Percentiles rank a stretch among this genome's conserved stretches.
Evolutionary conservation across 345 rosid genomes (phyloP).

Genomic region (Brassica nigra): DNA sequence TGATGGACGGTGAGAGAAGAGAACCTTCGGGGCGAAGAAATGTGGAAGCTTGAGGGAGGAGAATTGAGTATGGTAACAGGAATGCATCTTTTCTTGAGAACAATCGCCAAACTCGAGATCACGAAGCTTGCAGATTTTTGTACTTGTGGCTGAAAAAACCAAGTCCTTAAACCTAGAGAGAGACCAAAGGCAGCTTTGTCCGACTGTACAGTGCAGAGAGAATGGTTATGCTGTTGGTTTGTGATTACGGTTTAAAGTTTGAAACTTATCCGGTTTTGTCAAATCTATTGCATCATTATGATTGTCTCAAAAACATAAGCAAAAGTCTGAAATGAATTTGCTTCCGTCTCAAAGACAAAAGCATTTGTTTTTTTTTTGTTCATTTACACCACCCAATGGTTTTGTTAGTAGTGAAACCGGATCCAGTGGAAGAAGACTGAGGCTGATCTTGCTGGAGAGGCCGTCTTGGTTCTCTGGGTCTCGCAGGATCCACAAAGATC

Average conservation of each 20-base stretch:
- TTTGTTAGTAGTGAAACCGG: constrained; percentile 71
- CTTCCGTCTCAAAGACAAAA: not conserved
- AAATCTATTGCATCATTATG: not conserved
- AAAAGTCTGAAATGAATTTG: not conserved
- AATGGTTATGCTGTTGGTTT: not conserved
- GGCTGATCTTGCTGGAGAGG: constrained; percentile 32
- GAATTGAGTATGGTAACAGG: constrained; percentile 40
- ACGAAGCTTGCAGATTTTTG: constrained; percentile 12
- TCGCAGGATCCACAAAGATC: constrained; percentile 90
- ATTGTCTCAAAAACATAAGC: not conserved
- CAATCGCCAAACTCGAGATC: constrained; percentile 12
- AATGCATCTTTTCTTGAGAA: constrained; percentile 34
- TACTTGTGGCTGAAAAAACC: constrained; percentile 16
- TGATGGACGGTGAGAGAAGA: not conserved
- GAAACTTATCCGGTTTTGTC: not conserved
- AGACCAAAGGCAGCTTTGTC: not conserved
- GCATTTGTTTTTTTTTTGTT: constrained; percentile 21
- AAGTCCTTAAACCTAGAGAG: constrained; percentile 28
- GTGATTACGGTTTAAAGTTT: not conserved
- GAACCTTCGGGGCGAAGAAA: constrained; percentile 46
- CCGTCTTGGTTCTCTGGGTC: constrained; percentile 62
- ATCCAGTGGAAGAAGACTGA: constrained; percentile 43
- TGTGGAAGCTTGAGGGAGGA: constrained; percentile 43
- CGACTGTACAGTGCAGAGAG: not conserved
- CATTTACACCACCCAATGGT: constrained; percentile 82